Percentiles rank a stretch among this genome's conserved stretches.
These are phyloP conservation scores for Ambrosia hybrid DNA, from an alignment of 140 eudicot genomes.

Conservation along the genomic window DNA sequence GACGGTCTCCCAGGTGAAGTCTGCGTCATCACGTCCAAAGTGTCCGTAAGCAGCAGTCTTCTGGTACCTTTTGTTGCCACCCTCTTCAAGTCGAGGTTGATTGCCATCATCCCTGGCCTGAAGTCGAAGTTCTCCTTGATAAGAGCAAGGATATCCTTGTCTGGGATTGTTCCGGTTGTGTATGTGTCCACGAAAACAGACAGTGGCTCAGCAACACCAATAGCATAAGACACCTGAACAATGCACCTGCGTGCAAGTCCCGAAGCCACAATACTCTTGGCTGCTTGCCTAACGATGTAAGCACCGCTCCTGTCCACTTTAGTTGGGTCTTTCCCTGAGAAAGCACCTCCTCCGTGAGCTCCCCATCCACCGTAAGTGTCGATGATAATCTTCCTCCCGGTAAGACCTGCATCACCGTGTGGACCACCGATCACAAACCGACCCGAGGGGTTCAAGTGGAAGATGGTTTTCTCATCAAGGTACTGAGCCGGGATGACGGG, in stretches of 20 bases:
- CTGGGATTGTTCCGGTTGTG: slow-evolving; percentile 55
- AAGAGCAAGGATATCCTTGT: slow-evolving; percentile 53
- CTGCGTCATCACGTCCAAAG: slow-evolving; percentile 65
- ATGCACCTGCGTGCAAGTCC: slow-evolving; percentile 68
- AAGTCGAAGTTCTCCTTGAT: slow-evolving; percentile 63
- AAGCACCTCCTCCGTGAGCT: slow-evolving; percentile 32
- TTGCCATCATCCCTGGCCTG: slow-evolving; percentile 70
- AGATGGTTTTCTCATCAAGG: no score
- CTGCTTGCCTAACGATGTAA: slow-evolving; percentile 35
- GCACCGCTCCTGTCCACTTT: no score
- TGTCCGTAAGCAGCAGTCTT: slow-evolving; percentile 71
- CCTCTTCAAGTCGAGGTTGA: slow-evolving; percentile 61
- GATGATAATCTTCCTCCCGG: slow-evolving; percentile 45
- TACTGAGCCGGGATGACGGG: no score
- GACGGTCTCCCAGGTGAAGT: slow-evolving; percentile 67
- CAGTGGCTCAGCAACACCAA: slow-evolving; percentile 63
- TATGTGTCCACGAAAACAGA: slow-evolving; percentile 58
- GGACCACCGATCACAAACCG: slow-evolving; percentile 12
- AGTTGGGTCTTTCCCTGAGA: no score
- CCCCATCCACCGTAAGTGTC: slow-evolving; percentile 40
- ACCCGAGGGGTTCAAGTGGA: no score
- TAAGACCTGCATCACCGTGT: slow-evolving; percentile 29
- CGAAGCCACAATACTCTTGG: slow-evolving; percentile 60
- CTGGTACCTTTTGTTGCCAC: slow-evolving; percentile 68
- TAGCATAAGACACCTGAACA: slow-evolving; percentile 63